Evolutionary conservation across 2,329 filamentous ascomycete species (phyloP).

Genomic region (Fusarium tjaetaba): DNA sequence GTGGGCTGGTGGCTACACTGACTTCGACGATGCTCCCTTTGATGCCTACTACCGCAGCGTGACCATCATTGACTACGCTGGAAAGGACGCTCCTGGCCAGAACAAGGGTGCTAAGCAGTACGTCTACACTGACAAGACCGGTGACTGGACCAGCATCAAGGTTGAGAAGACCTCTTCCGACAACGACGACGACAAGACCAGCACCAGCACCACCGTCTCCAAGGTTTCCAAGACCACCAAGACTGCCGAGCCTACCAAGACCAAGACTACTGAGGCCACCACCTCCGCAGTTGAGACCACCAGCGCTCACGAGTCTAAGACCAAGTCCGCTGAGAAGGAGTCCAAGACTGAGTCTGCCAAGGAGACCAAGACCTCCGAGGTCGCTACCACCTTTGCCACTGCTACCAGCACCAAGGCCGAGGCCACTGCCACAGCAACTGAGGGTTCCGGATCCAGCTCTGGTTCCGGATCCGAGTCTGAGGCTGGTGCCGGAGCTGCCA

Average conservation of each 20-base stretch:
- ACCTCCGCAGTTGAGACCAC: slow-evolving; percentile 22
- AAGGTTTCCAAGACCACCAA: slow-evolving; percentile 28
- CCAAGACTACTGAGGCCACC: slow-evolving; percentile 22
- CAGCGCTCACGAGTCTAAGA: slow-evolving; percentile 24
- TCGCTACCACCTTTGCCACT: slow-evolving; percentile 34
- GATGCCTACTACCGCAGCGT: slow-evolving; percentile 66
- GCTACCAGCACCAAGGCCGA: slow-evolving; percentile 12
- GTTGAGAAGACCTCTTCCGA: slow-evolving; percentile 53
- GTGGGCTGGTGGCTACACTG: slow-evolving; percentile 72
- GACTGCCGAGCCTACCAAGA: slow-evolving; percentile 25
- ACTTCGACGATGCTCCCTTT: slow-evolving; percentile 64
- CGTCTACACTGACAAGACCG: slow-evolving; percentile 60
- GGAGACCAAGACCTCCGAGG: slow-evolving; percentile 19
- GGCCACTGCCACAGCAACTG: slow-evolving; percentile 22
- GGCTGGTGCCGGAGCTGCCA: slow-evolving; percentile 17
- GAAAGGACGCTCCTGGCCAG: slow-evolving; percentile 53
- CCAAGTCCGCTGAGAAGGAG: slow-evolving; percentile 14
- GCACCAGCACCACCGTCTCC: slow-evolving; percentile 29
- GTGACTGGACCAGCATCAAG: slow-evolving; percentile 62
- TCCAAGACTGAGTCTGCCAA: slow-evolving; percentile 9
- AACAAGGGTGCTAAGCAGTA: slow-evolving; percentile 59
- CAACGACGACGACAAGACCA: slow-evolving; percentile 33
- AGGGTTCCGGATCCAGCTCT: slow-evolving; percentile 33
- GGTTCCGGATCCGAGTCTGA: slow-evolving; percentile 15
- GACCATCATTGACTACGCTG: slow-evolving; percentile 64